phyloP scores from a whole-genome alignment of 805 yeast species.

The Hanseniaspora thailandica region DNA sequence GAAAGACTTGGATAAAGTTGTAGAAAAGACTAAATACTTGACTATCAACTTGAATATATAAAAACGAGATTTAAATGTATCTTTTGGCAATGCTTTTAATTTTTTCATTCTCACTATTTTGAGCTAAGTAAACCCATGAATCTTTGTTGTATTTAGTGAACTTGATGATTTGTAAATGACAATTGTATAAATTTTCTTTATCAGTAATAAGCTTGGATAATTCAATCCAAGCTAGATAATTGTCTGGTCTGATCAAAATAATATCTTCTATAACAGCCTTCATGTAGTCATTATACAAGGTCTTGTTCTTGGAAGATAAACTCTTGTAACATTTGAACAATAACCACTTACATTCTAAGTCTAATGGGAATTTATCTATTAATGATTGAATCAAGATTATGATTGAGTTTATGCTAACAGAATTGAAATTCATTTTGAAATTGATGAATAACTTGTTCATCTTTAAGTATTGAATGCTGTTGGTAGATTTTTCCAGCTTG shows the following conservation, averaged over 20 bases:
- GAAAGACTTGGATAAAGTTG: background rate
- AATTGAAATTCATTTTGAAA: slow-evolving; percentile 18
- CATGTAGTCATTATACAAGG: background rate
- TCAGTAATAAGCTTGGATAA: slow-evolving; percentile 23
- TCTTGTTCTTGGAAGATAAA: background rate
- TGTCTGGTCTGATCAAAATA: slow-evolving; percentile 49
- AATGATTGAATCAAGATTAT: slow-evolving; percentile 20
- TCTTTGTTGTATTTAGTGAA: slow-evolving; percentile 55
- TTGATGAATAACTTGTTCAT: slow-evolving; percentile 25
- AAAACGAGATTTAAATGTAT: background rate
- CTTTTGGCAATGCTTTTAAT: background rate
- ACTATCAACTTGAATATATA: background rate
- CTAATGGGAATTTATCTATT: slow-evolving; percentile 39
- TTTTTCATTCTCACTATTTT: slow-evolving; percentile 25
- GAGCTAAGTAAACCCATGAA: slow-evolving; percentile 61
- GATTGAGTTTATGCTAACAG: slow-evolving; percentile 17
- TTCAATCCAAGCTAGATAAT: slow-evolving; percentile 26
- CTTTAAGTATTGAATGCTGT: slow-evolving; percentile 24
- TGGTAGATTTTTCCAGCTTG: slow-evolving; percentile 42
- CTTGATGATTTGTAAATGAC: slow-evolving; percentile 63
- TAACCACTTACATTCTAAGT: slow-evolving; percentile 11
- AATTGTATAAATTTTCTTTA: slow-evolving; percentile 29
- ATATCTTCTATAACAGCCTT: slow-evolving; percentile 50
- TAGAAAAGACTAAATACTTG: background rate
- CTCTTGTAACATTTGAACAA: slow-evolving; percentile 3